Conservation (phyloP, 139 green algal species). For the Asterochloris erici region DNA sequence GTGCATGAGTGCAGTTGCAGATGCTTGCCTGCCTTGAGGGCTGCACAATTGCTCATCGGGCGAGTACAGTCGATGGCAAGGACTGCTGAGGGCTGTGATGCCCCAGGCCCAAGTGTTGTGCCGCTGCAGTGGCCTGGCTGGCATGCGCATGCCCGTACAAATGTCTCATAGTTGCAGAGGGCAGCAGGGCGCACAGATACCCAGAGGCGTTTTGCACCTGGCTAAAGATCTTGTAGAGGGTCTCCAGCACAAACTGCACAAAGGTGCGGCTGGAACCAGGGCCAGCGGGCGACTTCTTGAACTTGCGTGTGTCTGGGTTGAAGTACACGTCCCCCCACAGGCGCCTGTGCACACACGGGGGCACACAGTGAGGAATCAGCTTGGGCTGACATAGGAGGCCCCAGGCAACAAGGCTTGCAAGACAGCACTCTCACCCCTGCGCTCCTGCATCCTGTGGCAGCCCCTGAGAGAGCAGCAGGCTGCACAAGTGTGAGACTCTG, state of each 20-base stretch:
- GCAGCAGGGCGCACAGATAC: not conserved
- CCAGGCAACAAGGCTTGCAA: no score
- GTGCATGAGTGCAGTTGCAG: not conserved
- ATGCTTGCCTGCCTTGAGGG: not conserved
- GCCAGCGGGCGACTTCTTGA: constrained; percentile 62
- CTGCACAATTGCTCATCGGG: not conserved
- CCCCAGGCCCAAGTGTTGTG: not conserved
- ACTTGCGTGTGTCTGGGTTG: constrained; percentile 71
- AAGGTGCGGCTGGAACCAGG: constrained; percentile 68
- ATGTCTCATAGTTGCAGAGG: not conserved
- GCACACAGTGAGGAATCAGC: no score
- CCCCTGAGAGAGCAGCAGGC: no score
- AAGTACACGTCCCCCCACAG: constrained; percentile 97
- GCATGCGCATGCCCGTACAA: not conserved
- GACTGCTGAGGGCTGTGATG: not conserved
- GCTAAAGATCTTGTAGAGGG: constrained; percentile 95
- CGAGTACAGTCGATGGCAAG: not conserved
- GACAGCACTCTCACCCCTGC: no score
- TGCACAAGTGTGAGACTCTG: no score
- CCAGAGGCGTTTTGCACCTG: constrained; percentile 31
- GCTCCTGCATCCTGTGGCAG: no score
- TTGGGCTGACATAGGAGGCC: no score
- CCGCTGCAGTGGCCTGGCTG: no score
- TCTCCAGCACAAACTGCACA: constrained; percentile 95
- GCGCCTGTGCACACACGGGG: constrained; percentile 10